Conservation (phyloP, 345 rosid species). For the Populus simonii region DNA sequence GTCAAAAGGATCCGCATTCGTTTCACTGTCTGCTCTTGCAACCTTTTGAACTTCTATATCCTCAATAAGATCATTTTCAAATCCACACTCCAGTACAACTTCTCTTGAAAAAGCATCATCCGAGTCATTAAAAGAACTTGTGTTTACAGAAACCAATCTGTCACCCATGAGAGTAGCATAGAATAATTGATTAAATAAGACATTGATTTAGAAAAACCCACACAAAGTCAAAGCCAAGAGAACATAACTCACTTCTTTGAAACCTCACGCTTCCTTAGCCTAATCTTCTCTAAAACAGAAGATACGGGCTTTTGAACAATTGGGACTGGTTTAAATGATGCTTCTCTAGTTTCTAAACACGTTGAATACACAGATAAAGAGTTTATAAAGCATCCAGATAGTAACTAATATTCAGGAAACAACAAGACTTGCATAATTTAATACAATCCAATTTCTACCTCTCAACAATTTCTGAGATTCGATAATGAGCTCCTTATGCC, state of each 20-base stretch:
- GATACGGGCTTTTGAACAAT: constrained; percentile 71
- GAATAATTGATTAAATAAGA: neutral
- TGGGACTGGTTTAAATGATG: constrained; percentile 66
- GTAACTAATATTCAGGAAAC: neutral
- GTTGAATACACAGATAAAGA: constrained; percentile 1
- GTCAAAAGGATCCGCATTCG: constrained; percentile 9
- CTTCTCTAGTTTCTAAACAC: constrained; percentile 64
- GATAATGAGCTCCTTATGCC: constrained; percentile 57
- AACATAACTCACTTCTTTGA: constrained; percentile 53
- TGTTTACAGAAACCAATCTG: constrained; percentile 40
- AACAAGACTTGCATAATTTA: neutral
- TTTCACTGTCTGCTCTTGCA: constrained; percentile 20
- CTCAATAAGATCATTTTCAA: constrained; percentile 21
- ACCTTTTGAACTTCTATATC: constrained; percentile 19
- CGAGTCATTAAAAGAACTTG: constrained; percentile 20
- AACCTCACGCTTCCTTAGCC: constrained; percentile 73
- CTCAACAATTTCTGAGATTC: constrained; percentile 87
- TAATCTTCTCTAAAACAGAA: constrained; percentile 75
- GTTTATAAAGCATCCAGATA: neutral
- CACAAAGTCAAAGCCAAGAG: neutral
- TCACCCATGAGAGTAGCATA: constrained; percentile 9
- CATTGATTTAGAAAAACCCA: neutral
- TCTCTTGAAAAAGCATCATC: constrained; percentile 13
- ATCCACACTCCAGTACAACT: constrained; percentile 26
- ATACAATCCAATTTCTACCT: constrained; percentile 35